phyloP scores from a whole-genome alignment of 2,329 filamentous ascomycete genomes.

The Arthroderma uncinatum region DNA sequence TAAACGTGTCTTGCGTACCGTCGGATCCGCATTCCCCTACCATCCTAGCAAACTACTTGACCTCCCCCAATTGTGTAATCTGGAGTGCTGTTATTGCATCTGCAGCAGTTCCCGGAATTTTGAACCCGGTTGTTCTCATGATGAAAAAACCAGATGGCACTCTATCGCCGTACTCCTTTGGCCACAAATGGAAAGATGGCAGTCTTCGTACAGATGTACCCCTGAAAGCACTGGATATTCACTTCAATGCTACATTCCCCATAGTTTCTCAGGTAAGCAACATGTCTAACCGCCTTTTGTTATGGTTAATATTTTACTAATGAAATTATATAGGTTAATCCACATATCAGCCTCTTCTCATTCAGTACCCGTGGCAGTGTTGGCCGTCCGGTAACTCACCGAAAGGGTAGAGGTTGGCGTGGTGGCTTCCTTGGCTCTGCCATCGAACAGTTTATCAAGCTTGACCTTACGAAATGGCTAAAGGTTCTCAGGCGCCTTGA shows the following conservation, averaged over 20 bases:
- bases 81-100: slow-evolving; percentile 95
- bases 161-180: slow-evolving; percentile 84
- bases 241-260: slow-evolving; percentile 98
- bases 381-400: slow-evolving; percentile 85
- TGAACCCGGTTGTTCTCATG: slow-evolving; percentile 92
- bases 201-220: slow-evolving; percentile 90
- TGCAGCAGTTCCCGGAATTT: slow-evolving; percentile 86
- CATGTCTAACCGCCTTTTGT: neutral
- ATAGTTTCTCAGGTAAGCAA: slow-evolving; percentile 54
- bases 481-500: slow-evolving; percentile 89
- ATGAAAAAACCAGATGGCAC: slow-evolving; percentile 67
- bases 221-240: slow-evolving; percentile 81
- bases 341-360: slow-evolving; percentile 97
- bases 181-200: slow-evolving; percentile 98
- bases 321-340: slow-evolving; percentile 59
- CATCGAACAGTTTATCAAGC: slow-evolving; percentile 86
- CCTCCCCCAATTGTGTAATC: slow-evolving; percentile 90
- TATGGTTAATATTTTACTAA: neutral
- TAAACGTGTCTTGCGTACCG: slow-evolving; percentile 93
- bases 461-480: slow-evolving; percentile 95
- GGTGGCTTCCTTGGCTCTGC: slow-evolving; percentile 90
- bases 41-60: slow-evolving; percentile 91
- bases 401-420: slow-evolving; percentile 85
- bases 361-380: slow-evolving; percentile 89
- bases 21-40: slow-evolving; percentile 88